Conservation (phyloP, 2,329 filamentous ascomycete species). For the Westerdykella ornata region DNA sequence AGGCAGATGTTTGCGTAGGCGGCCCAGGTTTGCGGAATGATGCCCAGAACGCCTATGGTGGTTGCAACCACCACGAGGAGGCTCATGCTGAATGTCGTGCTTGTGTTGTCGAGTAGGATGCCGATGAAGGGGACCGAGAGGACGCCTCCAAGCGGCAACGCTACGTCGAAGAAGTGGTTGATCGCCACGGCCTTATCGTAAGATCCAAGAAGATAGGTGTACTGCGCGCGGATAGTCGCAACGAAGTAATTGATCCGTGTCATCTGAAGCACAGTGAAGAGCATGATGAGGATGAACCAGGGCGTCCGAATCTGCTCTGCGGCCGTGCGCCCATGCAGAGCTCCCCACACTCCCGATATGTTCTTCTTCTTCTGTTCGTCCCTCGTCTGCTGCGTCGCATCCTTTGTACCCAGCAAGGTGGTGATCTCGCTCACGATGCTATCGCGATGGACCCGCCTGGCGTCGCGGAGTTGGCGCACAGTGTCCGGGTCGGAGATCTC, state of each 20-base stretch:
- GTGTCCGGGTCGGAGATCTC: conserved; percentile 46
- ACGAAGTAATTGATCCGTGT: conserved; percentile 91
- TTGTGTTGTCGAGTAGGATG: conserved; percentile 66
- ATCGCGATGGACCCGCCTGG: conserved; percentile 55
- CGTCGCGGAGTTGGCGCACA: conserved; percentile 44
- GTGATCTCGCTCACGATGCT: conserved; percentile 65
- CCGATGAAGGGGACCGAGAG: conserved; percentile 85
- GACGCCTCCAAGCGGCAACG: conserved; percentile 75
- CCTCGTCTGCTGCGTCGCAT: conserved; percentile 57
- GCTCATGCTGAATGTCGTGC: conserved; percentile 63
- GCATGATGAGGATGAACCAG: conserved; percentile 78
- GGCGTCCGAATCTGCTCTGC: conserved; percentile 66
- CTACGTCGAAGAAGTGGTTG: conserved; percentile 82
- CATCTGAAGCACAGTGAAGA: conserved; percentile 63
- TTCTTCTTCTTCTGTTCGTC: conserved; percentile 63
- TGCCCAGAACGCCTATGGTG: conserved; percentile 66
- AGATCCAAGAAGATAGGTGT: conserved; percentile 64
- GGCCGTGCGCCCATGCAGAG: conserved; percentile 67
- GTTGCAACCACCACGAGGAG: conserved; percentile 67
- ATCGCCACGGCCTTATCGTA: conserved; percentile 57
- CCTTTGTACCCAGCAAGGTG: conserved; percentile 60
- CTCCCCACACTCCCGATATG: conserved; percentile 76
- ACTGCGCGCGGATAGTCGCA: conserved; percentile 77
- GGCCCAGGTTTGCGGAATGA: conserved; percentile 63
- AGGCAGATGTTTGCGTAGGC: conserved; percentile 70